These are phyloP conservation scores for Oleoguttula mirabilis DNA, from an alignment of 495 filamentous ascomycete genomes.

Conservation along the genomic window DNA sequence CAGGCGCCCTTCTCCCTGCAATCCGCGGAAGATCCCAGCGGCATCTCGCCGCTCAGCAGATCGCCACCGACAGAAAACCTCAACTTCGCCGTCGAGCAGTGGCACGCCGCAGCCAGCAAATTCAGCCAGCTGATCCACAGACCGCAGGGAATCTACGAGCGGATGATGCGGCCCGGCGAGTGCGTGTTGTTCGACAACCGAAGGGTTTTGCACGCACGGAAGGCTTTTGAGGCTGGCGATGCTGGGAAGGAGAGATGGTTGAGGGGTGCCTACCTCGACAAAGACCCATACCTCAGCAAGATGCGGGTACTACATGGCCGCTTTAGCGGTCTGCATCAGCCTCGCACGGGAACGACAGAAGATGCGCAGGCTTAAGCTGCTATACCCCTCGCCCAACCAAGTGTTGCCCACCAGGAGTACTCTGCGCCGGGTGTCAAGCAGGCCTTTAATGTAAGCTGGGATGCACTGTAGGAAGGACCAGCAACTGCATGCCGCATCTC, in stretches of 20 bases:
- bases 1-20: constrained; percentile 15
- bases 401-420: too few relatives aligned
- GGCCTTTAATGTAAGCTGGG: too few relatives aligned
- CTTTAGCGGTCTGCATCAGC: too few relatives aligned
- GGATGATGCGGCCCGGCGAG: constrained; percentile 63
- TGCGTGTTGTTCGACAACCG: constrained; percentile 82
- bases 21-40: not conserved
- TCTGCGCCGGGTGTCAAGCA: too few relatives aligned
- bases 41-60: too few relatives aligned
- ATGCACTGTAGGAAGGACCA: too few relatives aligned
- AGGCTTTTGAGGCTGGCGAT: constrained; percentile 47
- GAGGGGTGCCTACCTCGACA: constrained; percentile 71
- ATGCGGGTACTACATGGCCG: constrained; percentile 33
- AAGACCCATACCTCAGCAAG: constrained; percentile 49
- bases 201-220: constrained; percentile 64
- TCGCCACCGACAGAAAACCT: not conserved
- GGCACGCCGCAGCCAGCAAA: constrained; percentile 28
- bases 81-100: constrained; percentile 1
- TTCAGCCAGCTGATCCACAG: constrained; percentile 40
- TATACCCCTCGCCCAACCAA: too few relatives aligned
- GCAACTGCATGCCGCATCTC: too few relatives aligned
- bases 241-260: constrained; percentile 57
- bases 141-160: constrained; percentile 45
- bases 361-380: too few relatives aligned
- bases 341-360: too few relatives aligned